Base-by-base conservation (phyloP, 2,329 filamentous ascomycete genomes). In the Colletotrichum cereale region DNA sequence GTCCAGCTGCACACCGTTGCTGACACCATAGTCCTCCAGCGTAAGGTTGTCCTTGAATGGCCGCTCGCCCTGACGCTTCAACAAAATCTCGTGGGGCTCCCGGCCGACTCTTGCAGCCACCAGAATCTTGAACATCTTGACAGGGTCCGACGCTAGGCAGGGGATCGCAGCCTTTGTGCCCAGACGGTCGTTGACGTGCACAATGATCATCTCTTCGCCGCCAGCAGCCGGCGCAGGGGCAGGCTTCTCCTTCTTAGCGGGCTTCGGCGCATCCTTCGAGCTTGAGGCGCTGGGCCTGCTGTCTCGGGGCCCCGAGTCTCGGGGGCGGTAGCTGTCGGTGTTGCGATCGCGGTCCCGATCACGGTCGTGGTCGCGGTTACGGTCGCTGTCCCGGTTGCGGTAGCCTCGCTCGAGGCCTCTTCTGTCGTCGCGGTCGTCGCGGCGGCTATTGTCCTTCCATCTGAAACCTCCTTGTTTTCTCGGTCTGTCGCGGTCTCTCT, bases 131-230 rank as follows among this genome's bases (percentile, higher is more conserved):
- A 98, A 94, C 72, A 95, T 88, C 74, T 91, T 92, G 75, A 98
- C 91, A 10, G 91, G 91, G 82, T 98, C 96, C 3, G 90, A 92
- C 0, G 93, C 91, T 68, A 97, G 86, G 80, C 95, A 98, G 0
- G 96, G 96, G 74, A 98, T 96, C 63, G 93, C 92, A 21, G 95
- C 94, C 78, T 97, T 97, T n/a, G 96, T 98, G 16, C 96, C 96
- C 44, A 98, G 85, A n/a, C 96, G 89, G 82, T 98, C 96, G 80
- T 98, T 98, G 78, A 98, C 91, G 77, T 96, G 90, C 24, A 98
- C 95, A 62, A 97, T 89, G 75, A 98, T 98, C 92, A 98, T 97
- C 67, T 94, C 92, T 78, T 97, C 92, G 7, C 86, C 81, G 5
- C 83, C 48, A 79, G 81, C 73, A 72, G 75, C 76, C 29, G 74